A percentile compares a stretch with the other conserved stretches of the same genome.
These are phyloP conservation scores for Blastocrithidia nonstop DNA, from an alignment of 208 protist genomes.

Conservation along the genomic window DNA sequence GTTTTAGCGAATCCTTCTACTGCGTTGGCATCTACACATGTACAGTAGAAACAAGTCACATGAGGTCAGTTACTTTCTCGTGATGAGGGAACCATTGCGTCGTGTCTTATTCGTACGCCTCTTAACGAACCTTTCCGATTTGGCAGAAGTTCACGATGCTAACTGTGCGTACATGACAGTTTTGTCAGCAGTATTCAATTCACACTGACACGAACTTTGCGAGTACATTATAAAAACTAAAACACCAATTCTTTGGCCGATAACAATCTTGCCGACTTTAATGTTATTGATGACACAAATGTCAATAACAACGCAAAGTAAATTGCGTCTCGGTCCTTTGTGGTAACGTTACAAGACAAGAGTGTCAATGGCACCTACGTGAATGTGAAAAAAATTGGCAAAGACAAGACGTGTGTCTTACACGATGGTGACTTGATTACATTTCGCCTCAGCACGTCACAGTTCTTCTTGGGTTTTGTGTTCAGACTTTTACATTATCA, in stretches of 20 bases:
- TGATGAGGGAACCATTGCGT: constrained; percentile 64
- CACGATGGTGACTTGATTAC: constrained; percentile 69
- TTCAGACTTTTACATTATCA: no score
- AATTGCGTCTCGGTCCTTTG: no score
- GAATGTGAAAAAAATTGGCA: constrained; percentile 76
- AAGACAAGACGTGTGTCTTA: constrained; percentile 48
- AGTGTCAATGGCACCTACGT: constrained; percentile 83
- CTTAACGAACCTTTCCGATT: constrained; percentile 49
- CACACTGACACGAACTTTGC: constrained; percentile 26
- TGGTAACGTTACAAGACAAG: constrained; percentile 37
- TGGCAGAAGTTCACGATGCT: constrained; percentile 78
- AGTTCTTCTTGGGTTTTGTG: constrained; percentile 79
- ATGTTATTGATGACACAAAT: no score
- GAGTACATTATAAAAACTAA: background rate
- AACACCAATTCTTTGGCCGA: constrained; percentile 6
- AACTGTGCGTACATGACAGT: constrained; percentile 34
- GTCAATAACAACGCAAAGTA: background rate
- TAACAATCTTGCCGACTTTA: constrained; percentile 6
- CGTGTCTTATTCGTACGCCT: constrained; percentile 29
- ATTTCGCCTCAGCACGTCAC: constrained; percentile 60
- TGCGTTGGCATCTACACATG: no score
- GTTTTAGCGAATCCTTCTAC: no score
- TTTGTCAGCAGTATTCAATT: constrained; percentile 82
- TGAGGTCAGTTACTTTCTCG: constrained; percentile 65
- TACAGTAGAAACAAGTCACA: no score